phyloP scores from a whole-genome alignment of 495 filamentous ascomycete genomes.

The Aspergillus conjunctus region DNA sequence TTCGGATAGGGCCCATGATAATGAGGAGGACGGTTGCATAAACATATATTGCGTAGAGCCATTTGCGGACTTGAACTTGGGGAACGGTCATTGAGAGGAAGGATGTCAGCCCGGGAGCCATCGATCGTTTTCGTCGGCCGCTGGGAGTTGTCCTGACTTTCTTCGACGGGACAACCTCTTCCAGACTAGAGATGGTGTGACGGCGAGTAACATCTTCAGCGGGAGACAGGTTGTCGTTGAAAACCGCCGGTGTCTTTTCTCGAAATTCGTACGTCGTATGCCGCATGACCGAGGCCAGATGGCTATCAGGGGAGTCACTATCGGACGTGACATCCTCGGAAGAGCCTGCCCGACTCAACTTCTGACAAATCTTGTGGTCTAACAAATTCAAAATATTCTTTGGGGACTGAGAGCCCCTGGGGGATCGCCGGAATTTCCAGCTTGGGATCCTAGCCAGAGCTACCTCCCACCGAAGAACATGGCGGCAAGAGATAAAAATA shows the following conservation, averaged over 20 bases:
- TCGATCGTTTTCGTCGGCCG: constrained; percentile 66
- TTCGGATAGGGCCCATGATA: constrained; percentile 70
- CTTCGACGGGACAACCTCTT: constrained; percentile 37
- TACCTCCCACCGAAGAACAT: constrained; percentile 83
- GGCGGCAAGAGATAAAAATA: constrained; percentile 70
- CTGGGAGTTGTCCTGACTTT: constrained; percentile 58
- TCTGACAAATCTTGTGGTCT: constrained; percentile 50
- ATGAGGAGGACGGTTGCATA: constrained; percentile 65
- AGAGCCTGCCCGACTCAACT: constrained; percentile 38
- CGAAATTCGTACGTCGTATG: constrained; percentile 31
- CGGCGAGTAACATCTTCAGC: constrained; percentile 43
- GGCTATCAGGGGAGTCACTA: constrained; percentile 43
- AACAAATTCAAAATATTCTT: constrained; percentile 55
- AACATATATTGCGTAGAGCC: constrained; percentile 78
- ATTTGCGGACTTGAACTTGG: constrained; percentile 76
- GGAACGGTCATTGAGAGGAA: constrained; percentile 78
- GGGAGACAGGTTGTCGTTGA: constrained; percentile 26
- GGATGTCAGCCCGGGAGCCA: constrained; percentile 65
- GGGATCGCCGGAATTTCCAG: constrained; percentile 78
- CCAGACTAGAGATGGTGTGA: constrained; percentile 54
- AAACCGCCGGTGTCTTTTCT: constrained; percentile 23
- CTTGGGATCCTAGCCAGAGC: constrained; percentile 83
- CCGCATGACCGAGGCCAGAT: constrained; percentile 27
- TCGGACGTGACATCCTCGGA: constrained; percentile 42
- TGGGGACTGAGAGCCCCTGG: constrained; percentile 45